Conservation (phyloP, 305 asterid genomes). For the Nicotiana rustica region DNA sequence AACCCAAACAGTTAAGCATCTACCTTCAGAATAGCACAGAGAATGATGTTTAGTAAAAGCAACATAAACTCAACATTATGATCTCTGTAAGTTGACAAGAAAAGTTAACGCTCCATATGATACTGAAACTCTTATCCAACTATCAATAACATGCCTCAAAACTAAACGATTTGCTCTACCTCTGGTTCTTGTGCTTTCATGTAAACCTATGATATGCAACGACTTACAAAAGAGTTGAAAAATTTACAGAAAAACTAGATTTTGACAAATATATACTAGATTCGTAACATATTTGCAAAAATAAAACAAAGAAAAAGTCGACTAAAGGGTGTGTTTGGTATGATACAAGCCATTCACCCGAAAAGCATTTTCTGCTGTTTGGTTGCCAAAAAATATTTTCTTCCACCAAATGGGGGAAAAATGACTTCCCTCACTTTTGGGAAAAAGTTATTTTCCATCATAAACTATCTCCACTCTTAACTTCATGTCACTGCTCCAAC, state of each 20-base stretch:
- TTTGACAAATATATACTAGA: not conserved
- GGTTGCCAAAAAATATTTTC: too few relatives aligned
- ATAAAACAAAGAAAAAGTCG: not conserved
- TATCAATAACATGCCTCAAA: not conserved
- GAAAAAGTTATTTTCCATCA: too few relatives aligned
- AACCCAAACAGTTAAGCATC: constrained; percentile 46
- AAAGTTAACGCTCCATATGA: not conserved
- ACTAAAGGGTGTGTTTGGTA: too few relatives aligned
- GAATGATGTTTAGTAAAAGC: not conserved
- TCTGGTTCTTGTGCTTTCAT: not conserved
- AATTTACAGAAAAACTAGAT: not conserved
- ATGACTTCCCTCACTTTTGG: too few relatives aligned
- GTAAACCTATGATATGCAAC: not conserved
- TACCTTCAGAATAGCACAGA: not conserved
- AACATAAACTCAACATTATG: not conserved
- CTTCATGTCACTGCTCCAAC: too few relatives aligned
- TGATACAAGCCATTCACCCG: too few relatives aligned
- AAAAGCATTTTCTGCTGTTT: too few relatives aligned
- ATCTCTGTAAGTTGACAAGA: not conserved
- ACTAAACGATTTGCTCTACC: not conserved
- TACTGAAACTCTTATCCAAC: not conserved
- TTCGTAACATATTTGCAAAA: not conserved
- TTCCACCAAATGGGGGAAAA: too few relatives aligned
- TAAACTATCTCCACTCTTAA: too few relatives aligned
- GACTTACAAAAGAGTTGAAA: too few relatives aligned